Percentiles rank a stretch among this genome's conserved stretches.
Evolutionary conservation across 2,329 filamentous ascomycete species (phyloP).

Genomic region (Talaromyces amestolkiae): DNA sequence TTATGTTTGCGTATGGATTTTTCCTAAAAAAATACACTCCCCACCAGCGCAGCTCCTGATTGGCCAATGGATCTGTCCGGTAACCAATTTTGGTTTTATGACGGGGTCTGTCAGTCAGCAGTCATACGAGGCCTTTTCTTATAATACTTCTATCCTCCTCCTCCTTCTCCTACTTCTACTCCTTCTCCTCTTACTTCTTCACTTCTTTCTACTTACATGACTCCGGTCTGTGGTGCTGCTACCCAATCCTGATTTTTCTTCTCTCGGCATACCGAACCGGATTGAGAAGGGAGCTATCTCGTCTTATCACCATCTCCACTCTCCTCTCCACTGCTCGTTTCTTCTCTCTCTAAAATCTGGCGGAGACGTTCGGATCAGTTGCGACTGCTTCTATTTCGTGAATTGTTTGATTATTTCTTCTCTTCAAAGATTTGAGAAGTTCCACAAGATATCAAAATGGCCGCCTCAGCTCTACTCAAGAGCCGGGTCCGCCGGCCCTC

Average conservation of each 20-base stretch:
- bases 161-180: neutral
- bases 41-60: neutral
- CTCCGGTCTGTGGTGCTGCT: neutral
- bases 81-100: slow-evolving; percentile 1
- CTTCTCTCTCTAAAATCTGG: neutral
- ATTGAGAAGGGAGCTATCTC: neutral
- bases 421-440: neutral
- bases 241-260: neutral
- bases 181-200: neutral
- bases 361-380: slow-evolving; percentile 1
- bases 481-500: slow-evolving; percentile 72
- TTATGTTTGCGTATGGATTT: neutral
- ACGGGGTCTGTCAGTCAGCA: neutral
- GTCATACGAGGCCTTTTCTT: neutral
- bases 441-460: slow-evolving; percentile 34
- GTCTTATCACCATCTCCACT: neutral
- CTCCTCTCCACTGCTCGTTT: neutral
- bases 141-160: neutral
- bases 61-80: neutral
- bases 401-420: neutral
- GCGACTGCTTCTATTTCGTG: neutral
- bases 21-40: neutral
- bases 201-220: too few species aligned
- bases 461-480: slow-evolving; percentile 71
- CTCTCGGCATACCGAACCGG: neutral